Base-by-base conservation (phyloP, 441 rosid species). In the Gossypium davidsonii region DNA sequence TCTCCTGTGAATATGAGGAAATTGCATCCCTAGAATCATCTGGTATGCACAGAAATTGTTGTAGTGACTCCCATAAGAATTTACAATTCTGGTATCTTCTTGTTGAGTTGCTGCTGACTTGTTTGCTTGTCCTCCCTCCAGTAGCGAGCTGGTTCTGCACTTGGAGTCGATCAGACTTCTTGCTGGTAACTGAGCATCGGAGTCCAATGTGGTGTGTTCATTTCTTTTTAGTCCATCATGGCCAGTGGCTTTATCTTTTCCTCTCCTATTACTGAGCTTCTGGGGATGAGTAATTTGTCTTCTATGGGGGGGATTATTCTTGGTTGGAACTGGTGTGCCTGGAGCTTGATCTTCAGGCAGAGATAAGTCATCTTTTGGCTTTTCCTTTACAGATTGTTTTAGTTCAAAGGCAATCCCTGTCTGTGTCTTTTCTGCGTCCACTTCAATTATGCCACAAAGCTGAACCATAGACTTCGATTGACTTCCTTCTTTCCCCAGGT, bases 41-140 rank as follows among this genome's bases (percentile, higher is more conserved):
- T 85, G 81, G 82, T 83, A 85, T 74, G 76, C 74, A 37, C 71
- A 70, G 69, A 79, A 71, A 67, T 71, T 80, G 77, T 82, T 79
- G 61, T 86, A 86, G 51, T 64, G 80, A 74, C 78, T 28, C 34
- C 83, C 90, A 15, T 57, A 48, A 17, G 74, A 28, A 75, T 85
- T 88, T 34, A 73, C 63, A 77, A 74, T 75, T 67, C 79, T 18
- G 18, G n/a, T 56, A 5, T 80, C 61, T 48, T 73, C 79, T 74
- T 82, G 78, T 73, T 75, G 80, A 72, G 48, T 39, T 4, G 62
- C 61, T 20, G 12, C 69, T 63, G 70, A 71, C 53, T 56, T 48
- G 72, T 66, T 76, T 63, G 77, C 79, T 73, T 68, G 72, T 74
- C 76, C 85, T 70, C 69, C 72, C 2, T 67, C 68, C 60, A 58